A percentile compares a stretch with the other conserved stretches of the same genome.
Evolutionary conservation across 495 filamentous ascomycete genomes (phyloP).

Genomic region (Aspergillus funiculosus): DNA sequence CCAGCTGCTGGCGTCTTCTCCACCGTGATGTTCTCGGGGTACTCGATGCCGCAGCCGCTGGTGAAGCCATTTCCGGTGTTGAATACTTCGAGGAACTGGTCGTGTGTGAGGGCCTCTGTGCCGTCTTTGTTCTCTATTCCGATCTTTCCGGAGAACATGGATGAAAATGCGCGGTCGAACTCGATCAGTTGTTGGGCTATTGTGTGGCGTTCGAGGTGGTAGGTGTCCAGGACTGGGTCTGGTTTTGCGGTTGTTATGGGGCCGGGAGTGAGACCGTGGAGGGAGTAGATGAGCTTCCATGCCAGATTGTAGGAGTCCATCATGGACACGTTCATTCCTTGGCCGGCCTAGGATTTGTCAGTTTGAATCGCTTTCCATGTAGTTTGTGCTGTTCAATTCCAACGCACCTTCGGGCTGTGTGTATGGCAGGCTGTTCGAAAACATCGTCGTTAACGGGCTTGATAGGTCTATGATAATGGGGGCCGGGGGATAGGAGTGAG

Average conservation of each 20-base stretch:
- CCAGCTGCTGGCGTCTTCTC: slow-evolving; percentile 18
- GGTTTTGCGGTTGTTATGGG: slow-evolving; percentile 29
- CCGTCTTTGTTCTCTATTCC: slow-evolving; percentile 26
- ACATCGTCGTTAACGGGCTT: no score
- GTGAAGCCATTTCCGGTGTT: slow-evolving; percentile 43
- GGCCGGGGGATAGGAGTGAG: no score
- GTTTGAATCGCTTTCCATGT: background rate
- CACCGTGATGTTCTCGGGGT: slow-evolving; percentile 37
- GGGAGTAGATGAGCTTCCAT: slow-evolving; percentile 75
- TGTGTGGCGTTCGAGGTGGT: slow-evolving; percentile 60
- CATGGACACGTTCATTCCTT: slow-evolving; percentile 88
- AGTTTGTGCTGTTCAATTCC: background rate
- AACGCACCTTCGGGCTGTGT: slow-evolving; percentile 60
- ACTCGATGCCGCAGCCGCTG: slow-evolving; percentile 44
- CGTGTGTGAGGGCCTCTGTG: slow-evolving; percentile 41
- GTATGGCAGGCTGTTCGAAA: slow-evolving; percentile 49
- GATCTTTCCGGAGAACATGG: slow-evolving; percentile 47
- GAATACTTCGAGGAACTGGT: slow-evolving; percentile 48
- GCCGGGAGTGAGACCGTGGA: slow-evolving; percentile 51
- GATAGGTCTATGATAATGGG: no score
- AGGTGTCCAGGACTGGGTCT: slow-evolving; percentile 58
- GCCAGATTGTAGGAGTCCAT: slow-evolving; percentile 77
- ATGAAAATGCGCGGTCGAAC: slow-evolving; percentile 59
- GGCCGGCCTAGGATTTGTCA: slow-evolving; percentile 56
- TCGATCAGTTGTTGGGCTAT: slow-evolving; percentile 69